These are phyloP conservation scores for Rhynchospora pubera DNA, from an alignment of 176 grass and related monocot genomes.

Conservation along the genomic window DNA sequence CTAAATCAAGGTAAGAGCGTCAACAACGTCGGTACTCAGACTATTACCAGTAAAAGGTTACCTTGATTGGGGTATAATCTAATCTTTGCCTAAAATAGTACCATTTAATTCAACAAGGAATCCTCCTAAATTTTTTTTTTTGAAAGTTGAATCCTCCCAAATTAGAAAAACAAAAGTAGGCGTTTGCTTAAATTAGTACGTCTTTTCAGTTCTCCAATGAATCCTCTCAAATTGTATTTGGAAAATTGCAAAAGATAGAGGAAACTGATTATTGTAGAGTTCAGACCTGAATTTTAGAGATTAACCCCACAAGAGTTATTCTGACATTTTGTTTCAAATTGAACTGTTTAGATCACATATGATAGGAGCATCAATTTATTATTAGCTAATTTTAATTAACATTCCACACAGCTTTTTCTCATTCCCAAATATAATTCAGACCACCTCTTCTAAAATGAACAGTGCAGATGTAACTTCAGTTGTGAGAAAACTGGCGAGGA, in stretches of 20 bases:
- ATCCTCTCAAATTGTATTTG: not conserved
- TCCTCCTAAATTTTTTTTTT: too few relatives aligned
- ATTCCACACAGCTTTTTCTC: not conserved
- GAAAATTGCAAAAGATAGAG: not conserved
- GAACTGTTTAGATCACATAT: not conserved
- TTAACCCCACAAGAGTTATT: not conserved
- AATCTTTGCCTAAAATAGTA: not conserved
- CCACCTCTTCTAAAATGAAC: not conserved
- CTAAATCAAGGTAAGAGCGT: not conserved
- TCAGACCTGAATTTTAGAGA: not conserved
- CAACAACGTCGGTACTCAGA: not conserved
- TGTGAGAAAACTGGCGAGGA: not conserved
- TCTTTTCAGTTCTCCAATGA: not conserved
- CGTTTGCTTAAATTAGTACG: not conserved
- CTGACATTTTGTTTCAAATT: not conserved
- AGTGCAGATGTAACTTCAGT: not conserved
- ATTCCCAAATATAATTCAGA: not conserved
- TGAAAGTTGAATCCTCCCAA: too few relatives aligned
- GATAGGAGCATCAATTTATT: not conserved
- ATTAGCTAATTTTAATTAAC: not conserved
- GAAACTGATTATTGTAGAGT: not conserved
- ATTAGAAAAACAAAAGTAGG: not conserved
- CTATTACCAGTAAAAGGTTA: slow-evolving; percentile 3
- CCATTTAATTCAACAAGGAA: not conserved
- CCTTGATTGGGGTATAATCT: not conserved